These are phyloP conservation scores for Uncinocarpus reesii DNA, from an alignment of 2,329 filamentous ascomycete genomes.

Conservation along the genomic window DNA sequence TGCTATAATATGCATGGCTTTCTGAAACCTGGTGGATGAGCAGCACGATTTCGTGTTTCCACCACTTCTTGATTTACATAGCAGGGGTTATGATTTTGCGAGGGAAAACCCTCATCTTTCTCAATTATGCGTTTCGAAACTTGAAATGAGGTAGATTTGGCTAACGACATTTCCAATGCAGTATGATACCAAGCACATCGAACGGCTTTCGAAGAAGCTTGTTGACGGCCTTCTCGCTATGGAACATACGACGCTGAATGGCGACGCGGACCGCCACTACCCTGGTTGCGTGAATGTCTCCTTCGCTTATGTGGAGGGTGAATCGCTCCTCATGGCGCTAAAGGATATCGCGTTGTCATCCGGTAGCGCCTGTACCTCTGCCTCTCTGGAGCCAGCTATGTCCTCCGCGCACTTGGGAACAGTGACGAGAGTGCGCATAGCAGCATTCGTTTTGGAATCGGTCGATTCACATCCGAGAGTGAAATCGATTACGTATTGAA, in stretches of 20 bases:
- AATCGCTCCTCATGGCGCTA: conserved; percentile 93
- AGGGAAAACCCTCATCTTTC: conserved; percentile 21
- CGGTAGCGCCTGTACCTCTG: conserved; percentile 92
- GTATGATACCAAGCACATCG: conserved; percentile 87
- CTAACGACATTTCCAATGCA: conserved; percentile 36
- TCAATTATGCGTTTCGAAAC: not conserved
- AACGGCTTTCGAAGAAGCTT: conserved; percentile 70
- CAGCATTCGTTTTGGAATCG: conserved; percentile 95
- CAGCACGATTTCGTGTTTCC: conserved; percentile 29
- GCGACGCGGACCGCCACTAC: conserved; percentile 72
- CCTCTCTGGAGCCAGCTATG: conserved; percentile 91
- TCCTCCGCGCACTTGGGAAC: conserved; percentile 84
- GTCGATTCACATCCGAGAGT: conserved; percentile 84
- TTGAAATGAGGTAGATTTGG: conserved; percentile 9
- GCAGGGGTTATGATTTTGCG: conserved; percentile 54
- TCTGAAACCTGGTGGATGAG: conserved; percentile 60
- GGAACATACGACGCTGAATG: conserved; percentile 89
- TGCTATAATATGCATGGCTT: conserved; percentile 77
- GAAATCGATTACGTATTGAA: conserved; percentile 98
- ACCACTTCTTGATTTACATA: conserved; percentile 49
- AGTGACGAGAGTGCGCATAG: conserved; percentile 97
- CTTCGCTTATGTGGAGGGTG: conserved; percentile 95
- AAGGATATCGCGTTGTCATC: conserved; percentile 97
- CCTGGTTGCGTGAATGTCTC: conserved; percentile 97
- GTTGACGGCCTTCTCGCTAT: conserved; percentile 71